phyloP scores from a whole-genome alignment of 306 rosid genomes.

The Lupinus albus region DNA sequence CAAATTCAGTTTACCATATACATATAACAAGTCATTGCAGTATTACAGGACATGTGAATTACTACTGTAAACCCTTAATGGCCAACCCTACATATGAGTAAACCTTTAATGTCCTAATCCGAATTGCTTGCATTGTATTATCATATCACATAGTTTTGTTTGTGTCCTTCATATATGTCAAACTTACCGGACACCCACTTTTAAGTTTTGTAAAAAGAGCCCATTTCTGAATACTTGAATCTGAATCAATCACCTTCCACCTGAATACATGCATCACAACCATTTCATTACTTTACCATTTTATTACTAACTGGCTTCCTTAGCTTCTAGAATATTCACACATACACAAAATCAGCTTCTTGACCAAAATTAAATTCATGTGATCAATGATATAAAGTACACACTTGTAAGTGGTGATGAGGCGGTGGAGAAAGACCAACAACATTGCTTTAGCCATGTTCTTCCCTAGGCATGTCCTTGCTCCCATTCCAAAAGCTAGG shows the following conservation, averaged over 20 bases:
- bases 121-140: neutral
- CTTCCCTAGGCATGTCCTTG: constrained; percentile 85
- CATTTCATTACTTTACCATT: neutral
- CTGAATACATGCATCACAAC: constrained; percentile 36
- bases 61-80: neutral
- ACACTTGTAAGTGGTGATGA: constrained; percentile 67
- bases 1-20: neutral
- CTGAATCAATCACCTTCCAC: constrained; percentile 73
- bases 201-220: constrained; percentile 68
- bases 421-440: constrained; percentile 84
- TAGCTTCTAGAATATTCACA: neutral
- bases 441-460: constrained; percentile 88
- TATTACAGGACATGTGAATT: constrained; percentile 11
- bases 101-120: neutral
- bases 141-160: constrained; percentile 25
- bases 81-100: neutral
- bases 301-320: no score
- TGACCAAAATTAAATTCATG: constrained; percentile 6
- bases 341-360: neutral
- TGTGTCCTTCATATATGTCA: constrained; percentile 42
- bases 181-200: constrained; percentile 68
- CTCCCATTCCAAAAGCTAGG: constrained; percentile 92
- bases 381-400: constrained; percentile 25
- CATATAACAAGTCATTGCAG: neutral
- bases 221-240: constrained; percentile 76